Percentiles rank a stretch among this genome's conserved stretches.
These are phyloP conservation scores for Tuber magnatum DNA, from an alignment of 495 filamentous ascomycete genomes.

Conservation along the genomic window DNA sequence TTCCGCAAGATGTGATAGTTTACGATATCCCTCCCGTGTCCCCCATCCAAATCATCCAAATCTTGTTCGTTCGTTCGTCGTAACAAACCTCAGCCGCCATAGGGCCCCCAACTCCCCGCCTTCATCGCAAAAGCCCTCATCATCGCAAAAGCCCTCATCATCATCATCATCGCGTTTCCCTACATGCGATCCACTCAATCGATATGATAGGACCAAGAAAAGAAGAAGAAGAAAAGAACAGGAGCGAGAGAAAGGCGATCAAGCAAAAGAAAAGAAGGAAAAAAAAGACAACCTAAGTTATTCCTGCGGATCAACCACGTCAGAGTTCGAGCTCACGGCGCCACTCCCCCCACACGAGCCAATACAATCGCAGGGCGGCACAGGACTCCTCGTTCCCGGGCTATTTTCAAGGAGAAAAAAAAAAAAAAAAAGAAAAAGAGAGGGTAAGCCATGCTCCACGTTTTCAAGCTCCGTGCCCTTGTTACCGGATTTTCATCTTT, in stretches of 20 bases:
- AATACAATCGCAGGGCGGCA: not conserved
- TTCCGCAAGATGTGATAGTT: not conserved
- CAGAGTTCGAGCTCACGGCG: not conserved
- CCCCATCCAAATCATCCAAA: slow-evolving; percentile 5
- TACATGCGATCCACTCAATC: not conserved
- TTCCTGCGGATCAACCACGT: not conserved
- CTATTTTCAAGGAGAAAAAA: too few relatives aligned
- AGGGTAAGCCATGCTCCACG: not conserved
- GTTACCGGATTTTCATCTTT: not conserved
- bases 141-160: not conserved
- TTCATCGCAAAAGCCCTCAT: not conserved
- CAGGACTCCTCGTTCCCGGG: not conserved
- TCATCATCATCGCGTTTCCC: not conserved
- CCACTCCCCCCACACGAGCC: not conserved
- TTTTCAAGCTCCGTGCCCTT: not conserved
- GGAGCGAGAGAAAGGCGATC: not conserved
- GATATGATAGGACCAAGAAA: not conserved
- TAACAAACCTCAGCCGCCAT: not conserved
- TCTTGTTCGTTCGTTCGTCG: not conserved
- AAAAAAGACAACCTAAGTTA: not conserved
- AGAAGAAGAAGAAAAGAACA: not conserved
- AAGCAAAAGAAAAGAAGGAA: not conserved
- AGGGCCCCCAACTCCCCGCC: not conserved
- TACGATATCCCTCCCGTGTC: not conserved
- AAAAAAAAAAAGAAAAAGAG: too few relatives aligned